A percentile compares a stretch with the other conserved stretches of the same genome.
Conservation (phyloP, 1,139 yeast species). For the Blastobotrys aristatus region DNA sequence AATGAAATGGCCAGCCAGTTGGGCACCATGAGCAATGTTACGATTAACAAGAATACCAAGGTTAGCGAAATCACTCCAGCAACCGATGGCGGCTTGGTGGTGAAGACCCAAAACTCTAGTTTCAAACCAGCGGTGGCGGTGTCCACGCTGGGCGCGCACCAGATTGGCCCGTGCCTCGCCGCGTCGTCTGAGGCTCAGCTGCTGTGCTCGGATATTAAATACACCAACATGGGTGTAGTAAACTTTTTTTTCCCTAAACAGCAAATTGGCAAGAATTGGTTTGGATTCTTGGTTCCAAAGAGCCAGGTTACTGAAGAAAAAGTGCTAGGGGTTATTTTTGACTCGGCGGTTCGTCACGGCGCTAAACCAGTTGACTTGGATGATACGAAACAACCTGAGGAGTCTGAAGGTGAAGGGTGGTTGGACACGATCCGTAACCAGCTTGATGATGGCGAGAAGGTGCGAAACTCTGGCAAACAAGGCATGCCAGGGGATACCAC, state of each 20-base stretch:
- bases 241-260: slow-evolving; percentile 32
- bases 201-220: slow-evolving; percentile 23
- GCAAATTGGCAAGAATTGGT: slow-evolving; percentile 46
- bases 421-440: not conserved
- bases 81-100: slow-evolving; percentile 11
- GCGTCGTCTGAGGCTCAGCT: slow-evolving; percentile 18
- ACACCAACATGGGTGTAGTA: slow-evolving; percentile 35
- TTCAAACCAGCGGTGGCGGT: slow-evolving; percentile 26
- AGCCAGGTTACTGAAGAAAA: slow-evolving; percentile 41
- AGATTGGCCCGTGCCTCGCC: slow-evolving; percentile 19
- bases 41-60: slow-evolving; percentile 32
- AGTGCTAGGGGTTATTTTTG: slow-evolving; percentile 83
- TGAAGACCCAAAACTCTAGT: slow-evolving; percentile 13
- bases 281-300: slow-evolving; percentile 84
- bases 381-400: slow-evolving; percentile 1
- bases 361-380: slow-evolving; percentile 17
- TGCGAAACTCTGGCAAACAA: not conserved
- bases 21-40: slow-evolving; percentile 46
- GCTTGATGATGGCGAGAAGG: not conserved
- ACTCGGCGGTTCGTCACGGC: slow-evolving; percentile 59
- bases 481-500: slow-evolving; percentile 40
- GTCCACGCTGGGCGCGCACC: slow-evolving; percentile 29
- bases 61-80: slow-evolving; percentile 20
- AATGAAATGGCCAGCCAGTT: slow-evolving; percentile 33
- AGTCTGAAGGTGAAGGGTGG: slow-evolving; percentile 1